Percentiles rank a stretch among this genome's conserved stretches.
Evolutionary conservation across 768 basidiomycete species (phyloP).

Genomic region (Rhizopogon vesiculosus): DNA sequence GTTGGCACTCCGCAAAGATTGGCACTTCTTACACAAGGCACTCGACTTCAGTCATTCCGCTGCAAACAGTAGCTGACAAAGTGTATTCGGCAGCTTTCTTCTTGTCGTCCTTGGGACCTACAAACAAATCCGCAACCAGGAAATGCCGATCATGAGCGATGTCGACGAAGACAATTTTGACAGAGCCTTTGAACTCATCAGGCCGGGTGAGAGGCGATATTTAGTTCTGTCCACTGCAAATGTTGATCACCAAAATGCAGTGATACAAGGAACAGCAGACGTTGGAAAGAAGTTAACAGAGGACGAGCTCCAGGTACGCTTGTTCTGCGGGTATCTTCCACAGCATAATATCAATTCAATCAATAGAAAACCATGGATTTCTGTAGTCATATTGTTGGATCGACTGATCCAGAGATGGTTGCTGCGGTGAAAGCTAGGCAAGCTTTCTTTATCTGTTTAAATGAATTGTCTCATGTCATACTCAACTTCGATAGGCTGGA

Average conservation of each 20-base stretch:
- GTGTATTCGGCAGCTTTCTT: background rate
- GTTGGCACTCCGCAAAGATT: too few species aligned
- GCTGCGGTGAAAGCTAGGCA: slow-evolving; percentile 1
- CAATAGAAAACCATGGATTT: slow-evolving; percentile 13
- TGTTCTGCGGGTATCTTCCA: background rate
- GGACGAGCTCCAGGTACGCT: slow-evolving; percentile 4
- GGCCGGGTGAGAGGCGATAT: slow-evolving; percentile 41
- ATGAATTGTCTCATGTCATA: background rate
- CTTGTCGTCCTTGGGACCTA: slow-evolving; percentile 55
- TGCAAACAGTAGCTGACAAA: slow-evolving; percentile 14
- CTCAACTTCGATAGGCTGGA: background rate
- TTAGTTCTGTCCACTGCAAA: background rate
- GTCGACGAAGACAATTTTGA: slow-evolving; percentile 67
- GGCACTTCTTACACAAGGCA: too few species aligned
- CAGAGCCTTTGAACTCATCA: slow-evolving; percentile 56
- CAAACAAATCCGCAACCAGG: slow-evolving; percentile 65
- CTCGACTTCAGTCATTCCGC: slow-evolving; percentile 45
- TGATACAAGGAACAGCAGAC: slow-evolving; percentile 15
- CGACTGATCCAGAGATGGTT: slow-evolving; percentile 10
- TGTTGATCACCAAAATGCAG: background rate
- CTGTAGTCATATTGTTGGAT: slow-evolving; percentile 6
- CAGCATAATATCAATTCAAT: background rate
- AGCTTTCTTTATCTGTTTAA: background rate
- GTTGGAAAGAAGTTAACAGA: slow-evolving; percentile 7
- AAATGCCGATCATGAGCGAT: slow-evolving; percentile 49